phyloP scores from a whole-genome alignment of 1,284 basidiomycete genomes.

The Sporisorium iseilematis-ciliati region DNA sequence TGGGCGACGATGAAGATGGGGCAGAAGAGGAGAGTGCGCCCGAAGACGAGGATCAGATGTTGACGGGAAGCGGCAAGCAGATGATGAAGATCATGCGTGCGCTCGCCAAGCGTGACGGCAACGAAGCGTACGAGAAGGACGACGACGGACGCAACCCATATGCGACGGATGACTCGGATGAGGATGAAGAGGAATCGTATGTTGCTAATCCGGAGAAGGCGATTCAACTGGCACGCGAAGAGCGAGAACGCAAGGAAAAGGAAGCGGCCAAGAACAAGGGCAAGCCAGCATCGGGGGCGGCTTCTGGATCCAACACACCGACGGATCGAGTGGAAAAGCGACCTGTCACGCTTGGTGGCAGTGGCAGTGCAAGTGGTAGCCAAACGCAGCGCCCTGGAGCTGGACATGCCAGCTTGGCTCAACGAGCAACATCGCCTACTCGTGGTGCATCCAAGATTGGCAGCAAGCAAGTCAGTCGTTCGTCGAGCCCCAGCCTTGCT shows the following conservation, averaged over 20 bases:
- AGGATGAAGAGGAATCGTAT: slow-evolving; percentile 64
- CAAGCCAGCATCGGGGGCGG: slow-evolving; percentile 25
- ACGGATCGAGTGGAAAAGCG: slow-evolving; percentile 44
- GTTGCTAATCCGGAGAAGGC: slow-evolving; percentile 68
- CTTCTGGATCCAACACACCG: slow-evolving; percentile 46
- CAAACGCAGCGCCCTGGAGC: slow-evolving; percentile 51
- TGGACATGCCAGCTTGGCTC: slow-evolving; percentile 57
- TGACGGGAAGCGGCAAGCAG: slow-evolving; percentile 67
- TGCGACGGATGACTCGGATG: slow-evolving; percentile 62
- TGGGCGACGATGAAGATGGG: slow-evolving; percentile 56
- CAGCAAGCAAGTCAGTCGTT: slow-evolving; percentile 54
- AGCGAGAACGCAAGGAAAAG: slow-evolving; percentile 56
- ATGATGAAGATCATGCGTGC: slow-evolving; percentile 70
- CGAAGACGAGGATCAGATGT: slow-evolving; percentile 58
- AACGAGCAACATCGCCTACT: slow-evolving; percentile 55
- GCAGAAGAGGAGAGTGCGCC: slow-evolving; percentile 44
- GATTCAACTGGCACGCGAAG: slow-evolving; percentile 65
- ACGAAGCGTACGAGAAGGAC: slow-evolving; percentile 66
- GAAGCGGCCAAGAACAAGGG: slow-evolving; percentile 49
- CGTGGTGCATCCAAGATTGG: slow-evolving; percentile 47
- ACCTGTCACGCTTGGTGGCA: slow-evolving; percentile 18
- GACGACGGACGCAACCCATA: slow-evolving; percentile 67
- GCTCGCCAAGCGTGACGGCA: slow-evolving; percentile 63
- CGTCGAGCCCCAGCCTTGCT: slow-evolving; percentile 37
- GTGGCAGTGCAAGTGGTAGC: neutral